Conservation (phyloP, 305 asterid species). For the Fraxinus greggii region DNA sequence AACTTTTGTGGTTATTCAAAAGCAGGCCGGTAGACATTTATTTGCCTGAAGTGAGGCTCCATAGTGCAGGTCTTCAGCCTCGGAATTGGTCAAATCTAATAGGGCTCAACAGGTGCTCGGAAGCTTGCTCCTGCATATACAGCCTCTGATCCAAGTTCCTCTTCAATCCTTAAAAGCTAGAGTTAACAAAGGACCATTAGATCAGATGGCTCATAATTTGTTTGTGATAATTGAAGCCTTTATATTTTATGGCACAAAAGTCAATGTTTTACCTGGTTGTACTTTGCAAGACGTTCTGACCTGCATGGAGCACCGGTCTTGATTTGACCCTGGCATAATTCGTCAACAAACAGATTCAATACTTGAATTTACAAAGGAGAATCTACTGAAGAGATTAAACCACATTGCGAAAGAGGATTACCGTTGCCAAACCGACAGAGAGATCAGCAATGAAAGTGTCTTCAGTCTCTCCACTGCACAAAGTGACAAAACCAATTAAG, state of each 20-base stretch:
- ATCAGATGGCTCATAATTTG: background rate
- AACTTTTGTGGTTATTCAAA: constrained; percentile 14
- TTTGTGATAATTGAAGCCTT: background rate
- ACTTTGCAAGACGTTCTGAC: constrained; percentile 95
- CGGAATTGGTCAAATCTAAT: constrained; percentile 29
- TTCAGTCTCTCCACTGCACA: constrained; percentile 71
- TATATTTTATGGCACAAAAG: background rate
- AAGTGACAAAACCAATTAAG: background rate
- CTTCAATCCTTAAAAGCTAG: constrained; percentile 81
- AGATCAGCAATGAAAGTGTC: constrained; percentile 86
- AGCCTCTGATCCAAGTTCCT: constrained; percentile 79
- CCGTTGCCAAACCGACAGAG: constrained; percentile 72
- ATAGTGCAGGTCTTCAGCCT: constrained; percentile 3
- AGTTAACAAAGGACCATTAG: constrained; percentile 3
- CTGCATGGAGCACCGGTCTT: constrained; percentile 99
- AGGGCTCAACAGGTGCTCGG: constrained; percentile 84
- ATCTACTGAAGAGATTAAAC: background rate
- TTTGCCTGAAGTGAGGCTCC: constrained; percentile 10
- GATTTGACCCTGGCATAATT: constrained; percentile 40
- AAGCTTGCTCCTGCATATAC: constrained; percentile 78
- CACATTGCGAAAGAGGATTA: constrained; percentile 21
- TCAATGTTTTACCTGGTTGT: constrained; percentile 67
- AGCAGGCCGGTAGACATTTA: constrained; percentile 2
- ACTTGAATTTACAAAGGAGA: background rate
- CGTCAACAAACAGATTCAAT: background rate